Evolutionary conservation across 2,329 filamentous ascomycete genomes (phyloP).

Genomic region (Penicillium polonicum): DNA sequence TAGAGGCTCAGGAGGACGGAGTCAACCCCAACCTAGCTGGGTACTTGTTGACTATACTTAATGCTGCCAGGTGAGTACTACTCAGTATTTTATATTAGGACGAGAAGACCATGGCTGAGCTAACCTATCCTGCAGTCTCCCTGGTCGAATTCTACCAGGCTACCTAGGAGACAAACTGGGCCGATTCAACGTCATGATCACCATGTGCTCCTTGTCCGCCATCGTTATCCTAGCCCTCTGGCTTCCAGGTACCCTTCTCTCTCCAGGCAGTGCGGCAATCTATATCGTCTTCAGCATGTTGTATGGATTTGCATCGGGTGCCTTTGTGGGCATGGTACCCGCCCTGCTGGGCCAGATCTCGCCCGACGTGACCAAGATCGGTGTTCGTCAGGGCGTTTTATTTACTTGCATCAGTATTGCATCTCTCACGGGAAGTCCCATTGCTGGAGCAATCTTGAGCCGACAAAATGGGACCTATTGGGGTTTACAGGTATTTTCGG

Average conservation of each 20-base stretch:
- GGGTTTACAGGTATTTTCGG: constrained; percentile 65
- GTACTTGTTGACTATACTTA: constrained; percentile 53
- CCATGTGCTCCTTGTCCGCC: constrained; percentile 22
- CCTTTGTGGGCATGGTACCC: constrained; percentile 61
- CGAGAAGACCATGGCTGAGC: not conserved
- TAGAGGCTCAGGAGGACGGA: constrained; percentile 48
- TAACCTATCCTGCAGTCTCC: constrained; percentile 51
- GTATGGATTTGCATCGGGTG: constrained; percentile 67
- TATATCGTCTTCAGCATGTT: constrained; percentile 63
- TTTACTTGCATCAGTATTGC: constrained; percentile 62
- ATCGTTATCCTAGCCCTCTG: constrained; percentile 25
- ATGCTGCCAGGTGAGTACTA: constrained; percentile 3
- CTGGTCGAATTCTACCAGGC: constrained; percentile 57
- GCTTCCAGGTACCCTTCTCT: constrained; percentile 33
- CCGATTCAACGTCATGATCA: constrained; percentile 6
- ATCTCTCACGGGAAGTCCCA: constrained; percentile 64
- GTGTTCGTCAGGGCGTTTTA: constrained; percentile 62
- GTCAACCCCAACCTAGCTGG: constrained; percentile 50
- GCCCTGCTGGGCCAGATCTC: constrained; percentile 69
- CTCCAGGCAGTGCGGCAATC: constrained; percentile 50
- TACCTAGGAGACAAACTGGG: constrained; percentile 52
- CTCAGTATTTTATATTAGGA: not conserved
- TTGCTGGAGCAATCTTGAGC: constrained; percentile 59
- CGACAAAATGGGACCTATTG: constrained; percentile 54
- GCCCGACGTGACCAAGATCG: constrained; percentile 63